A percentile compares a stretch with the other conserved stretches of the same genome.
Evolutionary conservation across 345 rosid species (phyloP).

Genomic region (Nephelium lappaceum): DNA sequence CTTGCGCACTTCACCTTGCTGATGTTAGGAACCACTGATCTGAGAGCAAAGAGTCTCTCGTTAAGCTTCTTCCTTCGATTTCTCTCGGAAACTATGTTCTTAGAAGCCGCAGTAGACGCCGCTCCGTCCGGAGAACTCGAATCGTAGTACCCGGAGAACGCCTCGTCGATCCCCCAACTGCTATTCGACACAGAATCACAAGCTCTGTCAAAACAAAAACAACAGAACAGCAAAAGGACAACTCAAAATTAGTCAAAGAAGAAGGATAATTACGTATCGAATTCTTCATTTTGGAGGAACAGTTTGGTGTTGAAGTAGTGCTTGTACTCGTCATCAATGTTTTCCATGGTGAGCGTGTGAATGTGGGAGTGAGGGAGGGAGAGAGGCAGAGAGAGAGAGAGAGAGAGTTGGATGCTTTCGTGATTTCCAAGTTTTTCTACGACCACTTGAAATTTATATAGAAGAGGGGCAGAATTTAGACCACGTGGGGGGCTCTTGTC

Average conservation of each 20-base stretch:
- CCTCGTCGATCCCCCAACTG: constrained; percentile 64
- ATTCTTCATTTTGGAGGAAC: constrained; percentile 33
- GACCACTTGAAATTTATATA: neutral
- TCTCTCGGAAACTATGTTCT: constrained; percentile 88
- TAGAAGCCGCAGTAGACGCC: constrained; percentile 74
- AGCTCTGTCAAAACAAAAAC: neutral
- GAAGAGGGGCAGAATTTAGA: neutral
- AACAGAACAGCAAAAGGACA: neutral
- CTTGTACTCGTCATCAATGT: constrained; percentile 26
- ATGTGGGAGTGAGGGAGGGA: neutral
- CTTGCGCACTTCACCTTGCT: constrained; percentile 53
- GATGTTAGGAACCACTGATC: constrained; percentile 95
- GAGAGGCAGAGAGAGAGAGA: neutral
- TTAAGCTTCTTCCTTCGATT: constrained; percentile 90
- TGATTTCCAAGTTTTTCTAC: neutral
- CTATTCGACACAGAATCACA: neutral
- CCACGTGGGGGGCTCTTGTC: constrained; percentile 7
- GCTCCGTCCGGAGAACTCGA: constrained; percentile 96
- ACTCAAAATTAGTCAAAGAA: neutral
- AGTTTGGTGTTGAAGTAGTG: constrained; percentile 35
- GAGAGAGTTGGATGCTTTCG: neutral
- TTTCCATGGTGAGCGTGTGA: constrained; percentile 3
- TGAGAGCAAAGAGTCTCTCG: constrained; percentile 81
- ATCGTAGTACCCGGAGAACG: constrained; percentile 68
- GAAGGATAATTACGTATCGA: constrained; percentile 20